These are phyloP conservation scores for Candida chauliodis DNA, from an alignment of 805 yeast genomes.

Conservation along the genomic window DNA sequence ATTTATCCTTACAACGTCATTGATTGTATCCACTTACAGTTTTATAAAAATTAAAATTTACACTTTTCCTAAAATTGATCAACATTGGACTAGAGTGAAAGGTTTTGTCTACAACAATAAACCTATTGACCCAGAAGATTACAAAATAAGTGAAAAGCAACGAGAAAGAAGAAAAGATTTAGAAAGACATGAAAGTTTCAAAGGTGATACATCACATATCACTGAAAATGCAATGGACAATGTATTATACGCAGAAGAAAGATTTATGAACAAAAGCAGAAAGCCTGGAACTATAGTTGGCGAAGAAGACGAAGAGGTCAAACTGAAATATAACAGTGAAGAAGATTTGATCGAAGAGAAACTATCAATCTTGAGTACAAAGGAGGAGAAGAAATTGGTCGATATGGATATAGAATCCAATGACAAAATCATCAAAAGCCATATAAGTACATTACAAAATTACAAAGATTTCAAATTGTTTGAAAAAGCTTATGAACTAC, in stretches of 20 bases:
- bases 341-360: constrained; percentile 11
- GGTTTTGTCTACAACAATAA: constrained; percentile 28
- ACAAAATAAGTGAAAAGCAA: constrained; percentile 26
- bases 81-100: constrained; percentile 34
- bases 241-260: constrained; percentile 34
- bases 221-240: constrained; percentile 35
- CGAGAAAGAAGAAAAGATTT: constrained; percentile 25
- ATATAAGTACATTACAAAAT: constrained; percentile 18
- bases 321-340: constrained; percentile 12
- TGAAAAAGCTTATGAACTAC: constrained; percentile 18
- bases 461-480: constrained; percentile 26
- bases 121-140: constrained; percentile 29
- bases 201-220: constrained; percentile 38
- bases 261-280: constrained; percentile 6
- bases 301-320: constrained; percentile 6
- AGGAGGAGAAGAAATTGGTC: constrained; percentile 13
- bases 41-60: constrained; percentile 32
- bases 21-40: constrained; percentile 37
- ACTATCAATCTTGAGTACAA: constrained; percentile 6
- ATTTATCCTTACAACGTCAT: constrained; percentile 33
- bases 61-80: constrained; percentile 18
- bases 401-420: constrained; percentile 22
- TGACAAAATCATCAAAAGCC: constrained; percentile 17
- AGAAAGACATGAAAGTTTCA: constrained; percentile 32
- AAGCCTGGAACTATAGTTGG: constrained; percentile 10